Base-by-base conservation (phyloP, 1,284 basidiomycete genomes). In the Cutaneotrichosporon cutaneum region DNA sequence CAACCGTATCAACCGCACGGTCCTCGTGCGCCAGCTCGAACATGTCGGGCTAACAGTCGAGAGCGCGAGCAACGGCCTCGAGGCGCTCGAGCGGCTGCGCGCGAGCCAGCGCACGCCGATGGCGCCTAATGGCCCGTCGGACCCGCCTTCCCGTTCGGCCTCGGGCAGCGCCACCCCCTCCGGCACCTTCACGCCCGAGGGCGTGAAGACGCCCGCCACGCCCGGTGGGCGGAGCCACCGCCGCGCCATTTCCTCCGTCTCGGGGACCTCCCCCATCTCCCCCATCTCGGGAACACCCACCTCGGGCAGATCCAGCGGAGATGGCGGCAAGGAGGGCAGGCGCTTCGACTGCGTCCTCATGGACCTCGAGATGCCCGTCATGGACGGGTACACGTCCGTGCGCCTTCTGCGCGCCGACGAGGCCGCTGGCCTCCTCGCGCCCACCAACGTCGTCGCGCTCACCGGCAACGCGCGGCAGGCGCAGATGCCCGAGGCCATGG, bases 341-440 rank as follows among this genome's bases (percentile, higher is more conserved):
- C 61, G 64, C 3, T 79, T 74, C 64, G 74, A 79, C 55, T 73
- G 72, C 44, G 65, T 77, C 18, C 65, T 81, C 24, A 77, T 79
- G 73, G 79, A 81, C 58, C 65, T 77, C 8, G 77, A 77, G 53
- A 78, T 79, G 77, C 77, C 78, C 16, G 67, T 67, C 30, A 67
- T 67, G 66, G 63, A 67, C 63, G 66, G 66, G 7, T 64, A 69
- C 44, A 61, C 60, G 13, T 62, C 69, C 1, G 56, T 62, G 11
- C 33, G 44, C 11, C 35, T 24, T 0, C 55, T 69, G 11, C 63
- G 69, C 7, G 56, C 35, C 22, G 59, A 62, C 30, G 67, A 69
- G 50, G 48, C 36, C 0, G 30, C 35, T 21, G 65, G 66, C 7
- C 24, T 59, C 10, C 50, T 62, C 2, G 35, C 11, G 1, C 44